A percentile compares a stretch with the other conserved stretches of the same genome.
These are phyloP conservation scores for Eutypa lata DNA, from an alignment of 2,329 filamentous ascomycete species.

Conservation along the genomic window DNA sequence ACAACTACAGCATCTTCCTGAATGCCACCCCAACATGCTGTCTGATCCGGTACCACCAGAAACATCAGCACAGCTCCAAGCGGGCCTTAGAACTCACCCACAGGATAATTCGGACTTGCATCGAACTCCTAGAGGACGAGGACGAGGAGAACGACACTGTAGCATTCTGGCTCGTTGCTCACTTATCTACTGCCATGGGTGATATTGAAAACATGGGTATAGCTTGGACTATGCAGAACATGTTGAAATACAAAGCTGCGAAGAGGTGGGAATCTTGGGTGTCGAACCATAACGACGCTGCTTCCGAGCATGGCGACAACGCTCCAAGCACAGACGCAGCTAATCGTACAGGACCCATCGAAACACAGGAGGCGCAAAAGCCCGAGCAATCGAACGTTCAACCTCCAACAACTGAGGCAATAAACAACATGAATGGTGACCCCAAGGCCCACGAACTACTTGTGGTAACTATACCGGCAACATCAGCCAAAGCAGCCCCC, in stretches of 20 bases:
- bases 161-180: slow-evolving; percentile 22
- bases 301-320: background rate
- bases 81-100: slow-evolving; percentile 15
- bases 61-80: slow-evolving; percentile 14
- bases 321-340: background rate
- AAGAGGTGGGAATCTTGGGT: slow-evolving; percentile 22
- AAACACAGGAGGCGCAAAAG: too few species aligned
- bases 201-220: slow-evolving; percentile 20
- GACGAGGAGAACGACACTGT: slow-evolving; percentile 26
- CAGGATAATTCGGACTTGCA: slow-evolving; percentile 17
- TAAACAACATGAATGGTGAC: background rate
- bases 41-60: slow-evolving; percentile 25
- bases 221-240: slow-evolving; percentile 22
- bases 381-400: too few species aligned
- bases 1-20: slow-evolving; percentile 14
- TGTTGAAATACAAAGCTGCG: slow-evolving; percentile 15
- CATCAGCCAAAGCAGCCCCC: background rate
- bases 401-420: background rate
- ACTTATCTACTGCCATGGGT: slow-evolving; percentile 17
- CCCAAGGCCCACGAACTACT: background rate
- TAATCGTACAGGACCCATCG: background rate
- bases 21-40: slow-evolving; percentile 19
- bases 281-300: slow-evolving; percentile 9
- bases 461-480: background rate
- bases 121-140: slow-evolving; percentile 26